Evolutionary conservation across 225 moss, liverwort and hornwort species (phyloP), one percentile per base, ranked within the genome.

Genomic region (Sphagnum contortum): DNA sequence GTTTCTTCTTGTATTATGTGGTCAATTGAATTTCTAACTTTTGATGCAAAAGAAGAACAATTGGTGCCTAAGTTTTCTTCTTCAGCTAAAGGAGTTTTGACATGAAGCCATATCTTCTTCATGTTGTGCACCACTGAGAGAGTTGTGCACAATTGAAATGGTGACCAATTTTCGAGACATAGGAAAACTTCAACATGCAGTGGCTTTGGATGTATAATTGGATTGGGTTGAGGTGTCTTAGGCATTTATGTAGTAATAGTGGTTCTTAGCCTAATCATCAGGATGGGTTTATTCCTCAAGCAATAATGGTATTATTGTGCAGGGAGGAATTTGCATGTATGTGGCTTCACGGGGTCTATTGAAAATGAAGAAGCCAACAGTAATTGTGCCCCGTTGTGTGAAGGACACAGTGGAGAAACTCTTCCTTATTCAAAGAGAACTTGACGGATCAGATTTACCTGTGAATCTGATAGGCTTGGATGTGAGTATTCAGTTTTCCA

Each of bases 261-360:
- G 0, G 0, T 29, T 29, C 29, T 29, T 29, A 29, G 29, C 29
- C 29, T 52, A 52, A 5, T 52, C 52, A 5, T 52, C 9, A 52
- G 52, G 6, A 10, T 64, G 10, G 11, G 29, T 29, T 29, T 29
- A 29, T 29, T 29, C 29, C 29, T 29, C 29, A 29, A 29, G 29
- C 1, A 1, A 29, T 29, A 14, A 10, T 13, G 46, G 10, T 9
- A 12, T 2, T 12, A 4, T 11, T 8, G 9, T 47, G 68, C 77
- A 94, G 98, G 98, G 98, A 59, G 98, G 98, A 60, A 76, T 98
- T 57, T 83, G 87, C n/a, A 91, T 93, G 98, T 98, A 98, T 64
- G 79, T 93, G 55, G 98, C 93, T 49, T 91, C 86, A 59, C 85
- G 98, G 73, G 90, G 86, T 57, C 65, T 86, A 47, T 69, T 89